These are phyloP conservation scores for Clathrus columnatus DNA, from an alignment of 768 basidiomycete genomes.

Conservation along the genomic window DNA sequence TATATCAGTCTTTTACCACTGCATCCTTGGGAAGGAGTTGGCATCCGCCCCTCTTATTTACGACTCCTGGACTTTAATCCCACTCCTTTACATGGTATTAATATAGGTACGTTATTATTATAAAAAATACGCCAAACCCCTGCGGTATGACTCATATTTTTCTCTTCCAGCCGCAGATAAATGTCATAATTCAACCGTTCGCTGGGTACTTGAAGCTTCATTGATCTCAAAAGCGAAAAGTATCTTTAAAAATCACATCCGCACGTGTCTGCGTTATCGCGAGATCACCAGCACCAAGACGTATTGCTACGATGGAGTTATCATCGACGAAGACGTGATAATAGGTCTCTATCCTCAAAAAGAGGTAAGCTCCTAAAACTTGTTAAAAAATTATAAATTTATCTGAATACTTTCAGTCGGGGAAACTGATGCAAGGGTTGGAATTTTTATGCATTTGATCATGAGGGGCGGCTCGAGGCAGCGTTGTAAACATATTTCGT, in stretches of 20 bases:
- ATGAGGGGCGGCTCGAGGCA: too few relatives aligned
- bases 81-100: neutral
- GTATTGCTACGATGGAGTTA: conserved; percentile 22
- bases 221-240: conserved; percentile 19
- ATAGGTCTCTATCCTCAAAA: conserved; percentile 19
- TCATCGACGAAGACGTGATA: conserved; percentile 52
- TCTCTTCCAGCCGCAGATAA: neutral
- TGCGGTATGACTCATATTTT: neutral
- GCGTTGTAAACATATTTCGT: too few relatives aligned
- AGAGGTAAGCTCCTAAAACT: neutral
- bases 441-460: neutral
- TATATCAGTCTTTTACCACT: conserved; percentile 23
- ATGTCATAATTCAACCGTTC: conserved; percentile 28
- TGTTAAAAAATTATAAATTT: neutral
- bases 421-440: neutral
- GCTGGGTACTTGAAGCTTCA: conserved; percentile 15
- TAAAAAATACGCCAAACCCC: neutral
- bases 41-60: conserved; percentile 29
- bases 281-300: conserved; percentile 22
- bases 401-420: neutral
- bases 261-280: conserved; percentile 40
- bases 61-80: conserved; percentile 32
- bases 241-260: conserved; percentile 34
- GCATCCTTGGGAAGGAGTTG: conserved; percentile 18
- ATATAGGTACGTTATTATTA: neutral